A percentile compares a stretch with the other conserved stretches of the same genome.
phyloP scores from a whole-genome alignment of 2,329 filamentous ascomycete species.

The Aspergillus vadensis region DNA sequence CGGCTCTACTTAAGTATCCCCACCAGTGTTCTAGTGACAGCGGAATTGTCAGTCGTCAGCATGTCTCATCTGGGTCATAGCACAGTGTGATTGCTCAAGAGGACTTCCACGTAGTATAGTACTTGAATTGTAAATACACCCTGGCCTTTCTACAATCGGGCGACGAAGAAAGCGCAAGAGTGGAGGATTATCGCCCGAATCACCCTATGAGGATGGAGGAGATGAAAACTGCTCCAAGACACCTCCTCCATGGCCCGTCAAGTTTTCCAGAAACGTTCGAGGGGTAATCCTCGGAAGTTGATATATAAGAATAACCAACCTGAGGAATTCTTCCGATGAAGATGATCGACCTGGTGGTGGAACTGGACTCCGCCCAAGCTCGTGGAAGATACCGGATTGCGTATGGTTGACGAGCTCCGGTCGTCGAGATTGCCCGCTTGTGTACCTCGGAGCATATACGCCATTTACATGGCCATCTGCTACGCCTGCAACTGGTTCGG shows the following conservation, averaged over 20 bases:
- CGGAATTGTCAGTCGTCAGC: too few species aligned
- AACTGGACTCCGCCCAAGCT: slow-evolving; percentile 15
- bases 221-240: not conserved
- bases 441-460: not conserved
- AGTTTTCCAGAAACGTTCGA: not conserved
- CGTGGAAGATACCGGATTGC: slow-evolving; percentile 25
- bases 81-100: not conserved
- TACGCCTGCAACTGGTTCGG: not conserved
- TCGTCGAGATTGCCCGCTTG: slow-evolving; percentile 12
- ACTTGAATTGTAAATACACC: not conserved
- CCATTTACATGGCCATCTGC: not conserved
- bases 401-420: slow-evolving; percentile 21
- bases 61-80: too few species aligned
- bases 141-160: not conserved
- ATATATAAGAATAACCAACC: not conserved
- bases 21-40: too few species aligned
- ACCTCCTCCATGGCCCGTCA: not conserved
- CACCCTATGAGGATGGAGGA: not conserved
- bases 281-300: not conserved
- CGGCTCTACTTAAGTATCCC: too few species aligned
- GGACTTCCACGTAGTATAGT: not conserved
- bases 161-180: not conserved
- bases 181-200: not conserved
- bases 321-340: not conserved
- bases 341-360: slow-evolving; percentile 4